Evolutionary conservation across 1,284 basidiomycete species (phyloP).

Genomic region (Fomitiporia mediterranea): DNA sequence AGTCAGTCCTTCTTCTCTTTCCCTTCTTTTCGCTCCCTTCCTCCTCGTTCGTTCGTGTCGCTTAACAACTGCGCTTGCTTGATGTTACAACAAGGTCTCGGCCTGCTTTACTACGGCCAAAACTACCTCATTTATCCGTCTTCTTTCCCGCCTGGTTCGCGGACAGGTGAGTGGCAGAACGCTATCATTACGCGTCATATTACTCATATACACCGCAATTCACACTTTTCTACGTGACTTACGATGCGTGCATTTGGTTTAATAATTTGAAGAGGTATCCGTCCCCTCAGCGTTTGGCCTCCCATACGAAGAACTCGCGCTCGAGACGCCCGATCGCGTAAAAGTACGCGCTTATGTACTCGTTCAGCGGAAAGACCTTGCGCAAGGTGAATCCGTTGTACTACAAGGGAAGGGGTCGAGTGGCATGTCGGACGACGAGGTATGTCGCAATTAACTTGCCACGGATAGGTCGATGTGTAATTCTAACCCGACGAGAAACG

Average conservation of each 20-base stretch:
- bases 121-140: constrained; percentile 87
- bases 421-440: constrained; percentile 30
- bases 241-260: not conserved
- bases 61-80: not conserved
- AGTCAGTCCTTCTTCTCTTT: constrained; percentile 49
- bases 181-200: not conserved
- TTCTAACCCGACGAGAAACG: not conserved
- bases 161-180: constrained; percentile 47
- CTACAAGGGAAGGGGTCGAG: constrained; percentile 18
- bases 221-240: not conserved
- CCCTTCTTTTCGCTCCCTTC: not conserved
- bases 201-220: no score
- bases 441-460: constrained; percentile 12
- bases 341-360: constrained; percentile 61
- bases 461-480: constrained; percentile 30
- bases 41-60: not conserved
- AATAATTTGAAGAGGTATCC: constrained; percentile 54
- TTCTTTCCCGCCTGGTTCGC: constrained; percentile 80
- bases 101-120: constrained; percentile 81
- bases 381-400: constrained; percentile 23
- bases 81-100: constrained; percentile 44
- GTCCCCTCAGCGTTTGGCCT: constrained; percentile 66
- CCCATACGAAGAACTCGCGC: constrained; percentile 66
- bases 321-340: constrained; percentile 59
- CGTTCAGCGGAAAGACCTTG: constrained; percentile 38